Base-by-base conservation (phyloP, 2,329 filamentous ascomycete species). In the Fusarium scirpi region DNA sequence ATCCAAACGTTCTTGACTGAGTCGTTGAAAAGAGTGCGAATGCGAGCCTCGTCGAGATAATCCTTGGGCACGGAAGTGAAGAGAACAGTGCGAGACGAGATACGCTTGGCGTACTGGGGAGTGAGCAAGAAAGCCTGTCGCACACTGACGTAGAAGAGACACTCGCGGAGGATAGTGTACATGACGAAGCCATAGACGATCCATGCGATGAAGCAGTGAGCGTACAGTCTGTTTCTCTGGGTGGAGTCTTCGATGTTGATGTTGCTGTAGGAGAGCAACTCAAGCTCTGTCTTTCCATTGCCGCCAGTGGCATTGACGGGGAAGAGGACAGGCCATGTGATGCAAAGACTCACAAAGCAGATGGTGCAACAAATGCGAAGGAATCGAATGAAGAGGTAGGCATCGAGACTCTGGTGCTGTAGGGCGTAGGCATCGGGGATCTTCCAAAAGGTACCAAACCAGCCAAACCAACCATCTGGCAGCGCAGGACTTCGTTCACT, bases 81-180 rank as follows among this genome's bases (percentile, higher is more conserved):
- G n/a, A 99, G 87, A 9, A 98, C 94, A 2, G 94, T 98, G 29
- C 94, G 89, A 1, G 94, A 94, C 0, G 95, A 98, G 44, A 98
- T 89, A 20, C 94, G 91, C 72, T 90, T 91, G 29, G 94, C 88
- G 76, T 97, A 95, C 53, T 92, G 85, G 2, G 93, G 94, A 4
- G 94, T 93, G 60, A 97, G 85, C n/a, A 94, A 89, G 82, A 97
- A 98, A 1, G 95, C 95, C 82, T 98, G 96, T 70, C 95, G 92
- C 55, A 98, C 82, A 75, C 97, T 97, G 83, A 98, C 93, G 80
- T 94, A 97, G 86, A 91, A 98, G 74, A 99, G 91, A 77, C 91
- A 91, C 80, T 99, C 96, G 67, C 96, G 90, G 30, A 93, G 93
- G 58, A 99, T 89, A 76, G 94, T 93, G 80, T 94, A 95, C 80